These are phyloP conservation scores for Uronychia setigera DNA, from an alignment of 73 alveolate species.

Conservation along the genomic window DNA sequence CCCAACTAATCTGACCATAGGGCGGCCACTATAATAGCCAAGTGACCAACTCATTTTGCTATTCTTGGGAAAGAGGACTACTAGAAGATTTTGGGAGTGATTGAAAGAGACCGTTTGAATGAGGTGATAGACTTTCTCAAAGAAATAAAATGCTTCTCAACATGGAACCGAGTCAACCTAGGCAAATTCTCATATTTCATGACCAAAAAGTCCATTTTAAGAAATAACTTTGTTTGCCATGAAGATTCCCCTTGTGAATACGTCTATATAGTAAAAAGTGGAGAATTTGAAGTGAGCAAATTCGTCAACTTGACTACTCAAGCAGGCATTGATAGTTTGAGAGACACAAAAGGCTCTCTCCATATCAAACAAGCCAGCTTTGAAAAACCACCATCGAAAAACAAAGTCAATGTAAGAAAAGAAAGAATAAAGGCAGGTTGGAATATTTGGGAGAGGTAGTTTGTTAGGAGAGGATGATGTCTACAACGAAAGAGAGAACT, in stretches of 20 bases:
- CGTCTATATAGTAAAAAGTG: background rate
- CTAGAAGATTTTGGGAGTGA: background rate
- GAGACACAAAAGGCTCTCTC: background rate
- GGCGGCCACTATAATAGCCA: background rate
- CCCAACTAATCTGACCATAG: background rate
- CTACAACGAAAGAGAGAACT: background rate
- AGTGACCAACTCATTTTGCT: background rate
- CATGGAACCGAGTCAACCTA: background rate
- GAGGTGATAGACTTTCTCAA: background rate
- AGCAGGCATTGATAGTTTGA: background rate
- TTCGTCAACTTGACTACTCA: background rate
- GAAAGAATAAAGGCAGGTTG: background rate
- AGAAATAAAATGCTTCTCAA: background rate
- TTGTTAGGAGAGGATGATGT: background rate
- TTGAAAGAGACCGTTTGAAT: background rate
- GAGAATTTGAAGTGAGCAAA: background rate
- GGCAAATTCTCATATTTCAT: background rate
- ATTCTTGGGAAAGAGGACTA: background rate
- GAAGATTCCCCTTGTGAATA: background rate
- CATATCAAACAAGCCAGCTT: background rate
- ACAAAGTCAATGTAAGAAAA: background rate
- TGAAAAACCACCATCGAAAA: background rate
- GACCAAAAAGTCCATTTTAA: background rate
- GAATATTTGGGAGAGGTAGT: background rate
- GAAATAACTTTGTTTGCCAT: background rate